phyloP scores from a whole-genome alignment of 805 yeast species.

The Yarrowia sp. region DNA sequence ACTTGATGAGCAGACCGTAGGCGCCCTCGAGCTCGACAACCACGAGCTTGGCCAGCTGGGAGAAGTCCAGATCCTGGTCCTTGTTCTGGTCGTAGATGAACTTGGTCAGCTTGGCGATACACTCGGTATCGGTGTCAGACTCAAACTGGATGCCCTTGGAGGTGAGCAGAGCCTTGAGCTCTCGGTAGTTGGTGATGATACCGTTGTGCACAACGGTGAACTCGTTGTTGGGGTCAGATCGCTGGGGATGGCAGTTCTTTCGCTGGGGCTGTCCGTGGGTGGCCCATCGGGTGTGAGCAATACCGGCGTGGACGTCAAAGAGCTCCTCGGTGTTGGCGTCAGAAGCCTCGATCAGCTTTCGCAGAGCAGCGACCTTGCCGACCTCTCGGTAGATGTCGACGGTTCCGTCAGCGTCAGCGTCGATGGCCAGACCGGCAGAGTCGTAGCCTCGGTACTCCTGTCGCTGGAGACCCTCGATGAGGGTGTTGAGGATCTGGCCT shows the following conservation, averaged over 20 bases:
- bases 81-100: slow-evolving; percentile 89
- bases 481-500: slow-evolving; percentile 89
- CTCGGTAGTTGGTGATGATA: slow-evolving; percentile 94
- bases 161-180: slow-evolving; percentile 78
- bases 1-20: slow-evolving; percentile 92
- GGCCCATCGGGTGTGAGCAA: slow-evolving; percentile 99
- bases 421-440: slow-evolving; percentile 95
- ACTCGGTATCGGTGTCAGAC: slow-evolving; percentile 96
- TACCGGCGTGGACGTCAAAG: slow-evolving; percentile 88
- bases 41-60: slow-evolving; percentile 90
- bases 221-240: slow-evolving; percentile 82
- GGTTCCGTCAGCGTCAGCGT: slow-evolving; percentile 79
- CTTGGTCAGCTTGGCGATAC: slow-evolving; percentile 93
- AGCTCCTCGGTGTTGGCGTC: slow-evolving; percentile 61
- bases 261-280: slow-evolving; percentile 95
- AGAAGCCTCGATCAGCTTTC: slow-evolving; percentile 59
- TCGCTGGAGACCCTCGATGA: slow-evolving; percentile 75
- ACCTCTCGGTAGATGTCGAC: slow-evolving; percentile 79
- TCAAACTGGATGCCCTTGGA: slow-evolving; percentile 84
- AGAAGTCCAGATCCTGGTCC: slow-evolving; percentile 76
- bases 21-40: slow-evolving; percentile 95
- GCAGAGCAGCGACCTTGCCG: slow-evolving; percentile 89
- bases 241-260: slow-evolving; percentile 93
- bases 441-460: slow-evolving; percentile 98
- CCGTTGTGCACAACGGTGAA: slow-evolving; percentile 97